Evolutionary conservation across 495 filamentous ascomycete genomes (phyloP), one percentile per base, ranked within the genome.

Genomic region (Aspergillus bertholletiae): DNA sequence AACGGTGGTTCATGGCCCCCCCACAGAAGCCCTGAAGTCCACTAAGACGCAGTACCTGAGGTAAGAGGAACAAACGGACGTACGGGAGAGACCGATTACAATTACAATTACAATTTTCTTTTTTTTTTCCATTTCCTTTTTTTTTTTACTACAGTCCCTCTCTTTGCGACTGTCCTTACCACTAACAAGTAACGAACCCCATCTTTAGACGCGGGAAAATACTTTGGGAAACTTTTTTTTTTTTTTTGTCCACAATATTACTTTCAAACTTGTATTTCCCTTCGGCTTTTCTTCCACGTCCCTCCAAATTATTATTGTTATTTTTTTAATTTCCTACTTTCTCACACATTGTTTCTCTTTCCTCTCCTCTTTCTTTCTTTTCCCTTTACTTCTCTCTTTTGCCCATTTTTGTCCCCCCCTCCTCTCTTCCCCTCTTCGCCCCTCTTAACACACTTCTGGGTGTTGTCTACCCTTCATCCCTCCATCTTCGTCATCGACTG

Each of bases 11-110:
- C 59, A 61, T 65, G n/a, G n/a, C n/a, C n/a, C n/a, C 55, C 55
- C 63, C 63, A 66, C 63, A 59, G 57, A 61, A 66, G 63, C 63
- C 63, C 63, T 66, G 63, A 63, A 58, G 57, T 55, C 60, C 60
- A 66, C 63, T 22, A 40, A 56, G 59, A 58, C 27, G 35, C 26
- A 46, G 50, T 37, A 27, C 43, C 28, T 54, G 23, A 23, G 43
- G 43, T 52, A 45, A 22, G 39, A 53, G 56, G 39, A 44, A 41
- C 47, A 52, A 44, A 62, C 50, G 48, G 9, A 27, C 50, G 53
- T 24, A 27, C 21, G 44, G 23, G 44, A 46, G 23, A 6, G n/a
- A n/a, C n/a, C n/a, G 28, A 24, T 54, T 54, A 54, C 54, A 58
- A 55, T 54, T 59, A 51, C 12, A 13, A 43, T 43, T 41, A 46